Evolutionary conservation across 768 basidiomycete genomes (phyloP), one percentile per base, ranked within the genome.

Genomic region (Rhizopogon roseolus): DNA sequence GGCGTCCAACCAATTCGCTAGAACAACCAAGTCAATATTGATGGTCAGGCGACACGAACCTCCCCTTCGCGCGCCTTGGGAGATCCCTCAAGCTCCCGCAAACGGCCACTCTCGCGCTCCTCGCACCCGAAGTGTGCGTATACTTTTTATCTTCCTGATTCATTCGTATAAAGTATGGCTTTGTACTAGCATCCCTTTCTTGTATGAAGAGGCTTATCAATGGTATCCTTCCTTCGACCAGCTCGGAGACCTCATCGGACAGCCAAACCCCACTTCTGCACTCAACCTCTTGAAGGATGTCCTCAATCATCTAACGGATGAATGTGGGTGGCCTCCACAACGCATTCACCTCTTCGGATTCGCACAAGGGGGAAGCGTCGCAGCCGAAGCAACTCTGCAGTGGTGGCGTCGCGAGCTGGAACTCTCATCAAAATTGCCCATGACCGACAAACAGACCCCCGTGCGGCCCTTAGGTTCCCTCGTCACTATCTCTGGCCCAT

Each of bases 291-390:
- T 94, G 34, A 64, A 64, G 11, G 72, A 71, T 22, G 69, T 85
- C 44, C 54, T 91, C 50, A 66, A 73, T 2, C 76, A 90, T 60
- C 80, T 95, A 49, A 73, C 73, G 16, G 60, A 67, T 5, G 78
- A 81, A 39, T 89, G 85, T 61, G 57, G 68, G 1, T 97, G 93
- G 93, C 73, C 83, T 6, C 61, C 76, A 0, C 54, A 79, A 9
- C 74, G 78, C n/a, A 86, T 97, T 39, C 93, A 97, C 64, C 64
- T 93, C 43, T 89, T 95, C 53, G 93, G 93, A 3, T 97, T 91
- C 58, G 89, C 81, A 0, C 93, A 97, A 66, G 93, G 93, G 0
- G 94, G 90, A 0, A 85, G 77, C 17, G 80, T 93, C 34, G 90
- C 84, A 1, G 78, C 75, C 2, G 93, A 97, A 67, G 74, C 82